A percentile compares a stretch with the other conserved stretches of the same genome.
Evolutionary conservation across 176 grass and related monocot species (phyloP).

Genomic region (Oryza glaberrima): DNA sequence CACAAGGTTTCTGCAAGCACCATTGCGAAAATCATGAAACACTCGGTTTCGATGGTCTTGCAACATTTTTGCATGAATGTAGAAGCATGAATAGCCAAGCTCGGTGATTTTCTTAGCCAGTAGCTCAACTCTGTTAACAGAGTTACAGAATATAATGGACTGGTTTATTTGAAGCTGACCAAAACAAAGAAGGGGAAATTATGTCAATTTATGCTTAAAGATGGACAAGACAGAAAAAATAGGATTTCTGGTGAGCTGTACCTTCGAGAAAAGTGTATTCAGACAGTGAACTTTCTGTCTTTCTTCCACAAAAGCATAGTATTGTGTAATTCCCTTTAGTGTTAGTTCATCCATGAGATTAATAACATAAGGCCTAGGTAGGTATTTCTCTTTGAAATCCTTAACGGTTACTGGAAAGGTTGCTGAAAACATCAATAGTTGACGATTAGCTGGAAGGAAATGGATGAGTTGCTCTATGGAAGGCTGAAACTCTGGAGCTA

Average conservation of each 20-base stretch:
- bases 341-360: slow-evolving; percentile 82
- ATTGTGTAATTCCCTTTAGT: slow-evolving; percentile 67
- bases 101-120: slow-evolving; percentile 94
- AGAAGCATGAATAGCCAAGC: slow-evolving; percentile 92
- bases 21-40: slow-evolving; percentile 97
- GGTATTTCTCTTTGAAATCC: slow-evolving; percentile 72
- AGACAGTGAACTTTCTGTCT: slow-evolving; percentile 72
- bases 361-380: slow-evolving; percentile 71
- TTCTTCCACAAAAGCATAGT: slow-evolving; percentile 80
- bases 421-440: slow-evolving; percentile 81
- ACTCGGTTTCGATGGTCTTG: slow-evolving; percentile 93
- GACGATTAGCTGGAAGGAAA: slow-evolving; percentile 65
- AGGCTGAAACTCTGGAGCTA: slow-evolving; percentile 89
- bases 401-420: slow-evolving; percentile 75
- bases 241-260: slow-evolving; percentile 12
- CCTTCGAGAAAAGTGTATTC: slow-evolving; percentile 68
- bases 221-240: not conserved
- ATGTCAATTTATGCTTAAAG: slow-evolving; percentile 27
- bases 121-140: slow-evolving; percentile 90
- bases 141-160: slow-evolving; percentile 97
- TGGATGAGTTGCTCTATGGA: slow-evolving; percentile 75
- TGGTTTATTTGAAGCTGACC: slow-evolving; percentile 90
- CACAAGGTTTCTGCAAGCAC: slow-evolving; percentile 94
- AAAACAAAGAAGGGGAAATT: slow-evolving; percentile 24
- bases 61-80: slow-evolving; percentile 97